phyloP scores from a whole-genome alignment of 345 rosid genomes.

The Salix udensis region DNA sequence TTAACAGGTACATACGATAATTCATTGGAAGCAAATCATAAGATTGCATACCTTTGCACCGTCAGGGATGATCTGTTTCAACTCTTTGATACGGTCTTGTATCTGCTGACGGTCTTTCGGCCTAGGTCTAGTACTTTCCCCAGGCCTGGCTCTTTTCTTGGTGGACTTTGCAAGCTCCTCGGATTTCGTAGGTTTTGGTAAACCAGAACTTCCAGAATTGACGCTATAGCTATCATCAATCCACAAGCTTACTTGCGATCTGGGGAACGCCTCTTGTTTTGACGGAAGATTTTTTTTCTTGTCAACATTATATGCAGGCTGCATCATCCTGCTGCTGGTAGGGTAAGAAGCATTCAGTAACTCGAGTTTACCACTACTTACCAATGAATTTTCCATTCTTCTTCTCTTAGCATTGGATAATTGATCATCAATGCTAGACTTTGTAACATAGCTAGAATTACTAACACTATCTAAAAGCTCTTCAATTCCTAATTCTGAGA shows the following conservation, averaged over 20 bases:
- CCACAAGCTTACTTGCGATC: slow-evolving; percentile 59
- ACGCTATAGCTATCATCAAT: slow-evolving; percentile 72
- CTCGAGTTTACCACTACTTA: slow-evolving; percentile 24
- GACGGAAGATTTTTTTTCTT: slow-evolving; percentile 18
- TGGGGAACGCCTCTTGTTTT: slow-evolving; percentile 32
- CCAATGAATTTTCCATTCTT: slow-evolving; percentile 42
- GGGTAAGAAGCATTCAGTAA: slow-evolving; percentile 29
- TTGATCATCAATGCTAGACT: slow-evolving; percentile 35
- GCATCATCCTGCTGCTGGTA: slow-evolving; percentile 26
- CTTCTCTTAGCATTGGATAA: slow-evolving; percentile 43
- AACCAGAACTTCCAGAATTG: slow-evolving; percentile 38
- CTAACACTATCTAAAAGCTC: slow-evolving; percentile 48
- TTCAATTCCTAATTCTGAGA: slow-evolving; percentile 71
- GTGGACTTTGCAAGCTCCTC: slow-evolving; percentile 50
- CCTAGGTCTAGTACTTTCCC: slow-evolving; percentile 81
- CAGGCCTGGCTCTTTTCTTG: slow-evolving; percentile 75
- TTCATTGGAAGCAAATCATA: slow-evolving; percentile 3
- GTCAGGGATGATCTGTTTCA: slow-evolving; percentile 79
- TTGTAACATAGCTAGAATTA: slow-evolving; percentile 30
- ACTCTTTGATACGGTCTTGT: slow-evolving; percentile 87
- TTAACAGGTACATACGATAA: not conserved
- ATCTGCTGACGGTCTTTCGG: slow-evolving; percentile 96
- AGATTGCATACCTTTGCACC: slow-evolving; percentile 64
- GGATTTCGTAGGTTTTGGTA: slow-evolving; percentile 34
- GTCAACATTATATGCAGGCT: slow-evolving; percentile 20